Base-by-base conservation (phyloP, 768 basidiomycete species). In the Stropharia rugosoannulata region DNA sequence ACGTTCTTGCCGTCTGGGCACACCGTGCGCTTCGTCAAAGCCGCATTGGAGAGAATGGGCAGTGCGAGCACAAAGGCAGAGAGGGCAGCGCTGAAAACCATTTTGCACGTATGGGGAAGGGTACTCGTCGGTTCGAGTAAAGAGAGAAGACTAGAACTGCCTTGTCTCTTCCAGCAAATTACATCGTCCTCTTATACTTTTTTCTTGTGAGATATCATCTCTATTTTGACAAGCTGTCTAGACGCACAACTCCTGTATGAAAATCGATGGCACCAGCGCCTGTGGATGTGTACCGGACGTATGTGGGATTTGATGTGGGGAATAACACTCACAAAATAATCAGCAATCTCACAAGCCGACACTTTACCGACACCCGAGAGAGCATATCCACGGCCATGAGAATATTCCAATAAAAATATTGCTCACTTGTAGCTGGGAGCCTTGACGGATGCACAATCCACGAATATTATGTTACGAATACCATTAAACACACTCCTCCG, bases 11-110 rank as follows among this genome's bases (percentile, higher is more conserved):
- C 40, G 40, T 41, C 40, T 1, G 40, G 40, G 40, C 40, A 41
- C 15, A 41, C 5, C 6, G 40, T 1, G 12, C 40, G 40, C 18
- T 15, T 41, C 18, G 18, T 41, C 40, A 25, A 18, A 7, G 47
- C 18, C 3, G 45, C 55, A 19, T 43, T 42, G 12, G 45, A 29
- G 25, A 55, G 46, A 4, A 54, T 19, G n/a, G 53, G 53, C 9
- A 55, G 41, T 9, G 48, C 42, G 5, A 58, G 48, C 9, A 52
- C 41, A 12, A 58, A 41, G 11, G 57, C 39, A 22, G 46, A 47
- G 10, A 58, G 51, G 18, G 51, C 51, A 36, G 47, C 49, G 9
- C 38, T 58, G 47, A 58, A 53, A 27, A 40, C 57, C 57, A 58
- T 58, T 58, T 38, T 37, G 25, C 29, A 32, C 29, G 29, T 16